Conservation (phyloP, 495 filamentous ascomycete species). For the Lasiosphaeria miniovina region DNA sequence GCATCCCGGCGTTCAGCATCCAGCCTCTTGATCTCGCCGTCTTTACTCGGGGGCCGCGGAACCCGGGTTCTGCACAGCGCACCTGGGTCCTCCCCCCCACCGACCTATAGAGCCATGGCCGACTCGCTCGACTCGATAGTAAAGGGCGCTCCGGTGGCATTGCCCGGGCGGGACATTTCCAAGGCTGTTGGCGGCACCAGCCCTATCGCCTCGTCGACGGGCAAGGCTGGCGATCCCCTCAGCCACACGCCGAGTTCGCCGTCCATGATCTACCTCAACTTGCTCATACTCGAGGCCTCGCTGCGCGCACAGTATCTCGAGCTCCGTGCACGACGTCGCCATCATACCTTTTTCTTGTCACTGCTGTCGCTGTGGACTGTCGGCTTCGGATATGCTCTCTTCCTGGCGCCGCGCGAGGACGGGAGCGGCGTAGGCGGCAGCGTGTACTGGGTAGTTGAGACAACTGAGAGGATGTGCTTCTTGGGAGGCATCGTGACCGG, state of each 20-base stretch:
- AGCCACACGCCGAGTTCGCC: slow-evolving; percentile 79
- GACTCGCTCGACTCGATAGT: slow-evolving; percentile 80
- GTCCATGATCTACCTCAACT: slow-evolving; percentile 97
- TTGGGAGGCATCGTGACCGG: slow-evolving; percentile 81
- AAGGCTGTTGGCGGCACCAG: slow-evolving; percentile 35
- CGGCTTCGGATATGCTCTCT: slow-evolving; percentile 83
- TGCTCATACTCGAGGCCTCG: slow-evolving; percentile 93
- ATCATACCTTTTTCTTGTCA: slow-evolving; percentile 91
- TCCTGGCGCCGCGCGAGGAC: slow-evolving; percentile 86
- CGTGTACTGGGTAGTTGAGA: slow-evolving; percentile 93
- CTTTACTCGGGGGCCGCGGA: slow-evolving; percentile 1
- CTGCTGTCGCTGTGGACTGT: slow-evolving; percentile 74
- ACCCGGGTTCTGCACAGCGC: background rate
- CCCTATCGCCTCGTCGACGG: slow-evolving; percentile 36
- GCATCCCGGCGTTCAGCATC: too few species aligned
- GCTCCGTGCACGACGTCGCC: slow-evolving; percentile 79
- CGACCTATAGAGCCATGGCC: slow-evolving; percentile 30
- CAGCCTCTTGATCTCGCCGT: background rate
- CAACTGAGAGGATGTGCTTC: slow-evolving; percentile 80
- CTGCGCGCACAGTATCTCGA: slow-evolving; percentile 89
- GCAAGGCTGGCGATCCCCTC: slow-evolving; percentile 65
- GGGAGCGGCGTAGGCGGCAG: slow-evolving; percentile 85
- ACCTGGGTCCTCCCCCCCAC: background rate
- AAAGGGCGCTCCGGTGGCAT: slow-evolving; percentile 63
- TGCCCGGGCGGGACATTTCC: slow-evolving; percentile 33